Conservation (phyloP, 202 grass and related monocot genomes). For the Elaeis oleifera region DNA sequence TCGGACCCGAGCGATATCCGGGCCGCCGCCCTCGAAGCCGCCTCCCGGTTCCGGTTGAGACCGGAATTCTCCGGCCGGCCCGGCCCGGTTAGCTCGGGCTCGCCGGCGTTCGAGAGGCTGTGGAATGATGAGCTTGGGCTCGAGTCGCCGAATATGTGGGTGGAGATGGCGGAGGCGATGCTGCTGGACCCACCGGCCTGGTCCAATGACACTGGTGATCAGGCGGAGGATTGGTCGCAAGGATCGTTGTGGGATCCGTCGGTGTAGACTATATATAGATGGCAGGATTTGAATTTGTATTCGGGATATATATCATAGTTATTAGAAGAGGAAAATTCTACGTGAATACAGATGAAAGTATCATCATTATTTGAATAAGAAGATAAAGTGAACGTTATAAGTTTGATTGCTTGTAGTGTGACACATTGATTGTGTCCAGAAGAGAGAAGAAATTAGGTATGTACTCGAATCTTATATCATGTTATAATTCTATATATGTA, state of each 20-base stretch:
- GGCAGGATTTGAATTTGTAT: too few relatives aligned
- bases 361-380: too few relatives aligned
- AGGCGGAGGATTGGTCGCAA: conserved; percentile 35
- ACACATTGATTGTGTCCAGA: too few relatives aligned
- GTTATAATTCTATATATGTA: too few relatives aligned
- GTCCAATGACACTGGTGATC: conserved; percentile 21
- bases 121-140: conserved; percentile 33
- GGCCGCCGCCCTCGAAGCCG: conserved; percentile 44
- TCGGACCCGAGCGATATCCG: conserved; percentile 46
- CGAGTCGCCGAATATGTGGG: conserved; percentile 60
- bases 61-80: conserved; percentile 15
- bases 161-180: conserved; percentile 70
- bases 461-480: too few relatives aligned
- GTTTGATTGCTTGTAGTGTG: too few relatives aligned
- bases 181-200: conserved; percentile 51
- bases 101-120: background rate
- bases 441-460: too few relatives aligned
- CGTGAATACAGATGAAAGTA: too few relatives aligned
- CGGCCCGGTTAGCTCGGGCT: conserved; percentile 1
- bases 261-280: background rate
- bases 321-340: too few relatives aligned
- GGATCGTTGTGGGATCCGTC: conserved; percentile 54
- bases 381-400: too few relatives aligned
- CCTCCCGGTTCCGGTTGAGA: conserved; percentile 30
- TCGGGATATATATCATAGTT: too few relatives aligned